Evolutionary conservation across 1,284 basidiomycete species (phyloP).

Genomic region (Schizophyllum amplum): DNA sequence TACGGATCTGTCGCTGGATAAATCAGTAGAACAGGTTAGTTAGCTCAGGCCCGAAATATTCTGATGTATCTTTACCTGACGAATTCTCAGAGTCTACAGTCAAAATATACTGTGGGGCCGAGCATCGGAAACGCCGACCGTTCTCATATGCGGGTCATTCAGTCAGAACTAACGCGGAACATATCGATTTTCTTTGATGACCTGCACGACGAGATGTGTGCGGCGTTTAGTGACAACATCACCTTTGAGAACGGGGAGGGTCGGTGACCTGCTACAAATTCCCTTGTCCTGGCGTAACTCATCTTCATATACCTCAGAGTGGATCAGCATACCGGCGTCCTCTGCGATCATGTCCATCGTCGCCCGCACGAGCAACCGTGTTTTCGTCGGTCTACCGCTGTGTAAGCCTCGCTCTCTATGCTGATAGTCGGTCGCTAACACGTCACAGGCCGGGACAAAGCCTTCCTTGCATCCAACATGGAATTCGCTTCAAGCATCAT

Average conservation of each 20-base stretch:
- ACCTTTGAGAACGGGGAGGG: conserved; percentile 18
- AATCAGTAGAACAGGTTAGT: conserved; percentile 27
- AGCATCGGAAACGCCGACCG: conserved; percentile 5
- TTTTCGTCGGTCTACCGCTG: conserved; percentile 29
- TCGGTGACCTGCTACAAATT: background rate
- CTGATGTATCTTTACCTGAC: no score
- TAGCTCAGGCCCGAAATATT: no score
- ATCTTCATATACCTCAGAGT: conserved; percentile 23
- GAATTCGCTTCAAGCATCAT: conserved; percentile 29
- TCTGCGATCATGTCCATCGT: conserved; percentile 30
- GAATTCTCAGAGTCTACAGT: background rate
- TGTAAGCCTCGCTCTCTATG: conserved; percentile 17
- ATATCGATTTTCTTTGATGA: conserved; percentile 25
- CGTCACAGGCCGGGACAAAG: conserved; percentile 24
- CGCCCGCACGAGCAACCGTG: conserved; percentile 27
- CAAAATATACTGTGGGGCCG: background rate
- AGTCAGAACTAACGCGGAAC: conserved; percentile 28
- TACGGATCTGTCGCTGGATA: conserved; percentile 28
- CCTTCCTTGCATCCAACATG: conserved; percentile 29
- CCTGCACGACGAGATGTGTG: conserved; percentile 29
- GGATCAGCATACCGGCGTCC: conserved; percentile 25
- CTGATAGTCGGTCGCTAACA: background rate
- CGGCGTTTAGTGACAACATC: conserved; percentile 24
- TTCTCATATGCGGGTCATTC: conserved; percentile 30
- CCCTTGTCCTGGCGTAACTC: background rate